Conservation (phyloP, 331 rosid genomes). For the Spiraea crenata region DNA sequence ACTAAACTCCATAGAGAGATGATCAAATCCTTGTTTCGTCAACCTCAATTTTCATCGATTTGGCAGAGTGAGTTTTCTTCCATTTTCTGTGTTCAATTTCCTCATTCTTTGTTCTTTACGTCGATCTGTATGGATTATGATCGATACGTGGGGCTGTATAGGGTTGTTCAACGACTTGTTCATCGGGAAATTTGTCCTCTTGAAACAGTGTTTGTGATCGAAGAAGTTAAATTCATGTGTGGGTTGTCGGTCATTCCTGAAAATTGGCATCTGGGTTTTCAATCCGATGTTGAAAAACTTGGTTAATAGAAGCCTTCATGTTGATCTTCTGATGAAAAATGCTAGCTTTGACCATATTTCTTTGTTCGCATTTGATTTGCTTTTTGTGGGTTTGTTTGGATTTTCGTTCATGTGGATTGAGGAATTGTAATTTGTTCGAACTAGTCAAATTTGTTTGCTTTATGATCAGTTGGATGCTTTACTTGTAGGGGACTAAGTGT, state of each 20-base stretch:
- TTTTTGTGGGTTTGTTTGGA: not conserved
- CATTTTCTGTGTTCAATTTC: not conserved
- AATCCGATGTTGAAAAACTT: not conserved
- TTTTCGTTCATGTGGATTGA: not conserved
- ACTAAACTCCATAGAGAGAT: not conserved
- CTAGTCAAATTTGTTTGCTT: not conserved
- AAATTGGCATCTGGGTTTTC: not conserved
- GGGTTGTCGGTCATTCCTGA: not conserved
- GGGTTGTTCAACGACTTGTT: not conserved
- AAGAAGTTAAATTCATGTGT: not conserved
- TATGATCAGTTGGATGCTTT: not conserved
- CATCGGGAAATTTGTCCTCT: not conserved
- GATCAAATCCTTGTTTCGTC: not conserved
- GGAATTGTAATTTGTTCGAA: not conserved
- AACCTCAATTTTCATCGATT: not conserved
- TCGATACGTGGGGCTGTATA: no score
- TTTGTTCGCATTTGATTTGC: not conserved
- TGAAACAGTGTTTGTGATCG: no score
- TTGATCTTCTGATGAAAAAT: not conserved
- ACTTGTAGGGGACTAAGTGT: slow-evolving; percentile 4
- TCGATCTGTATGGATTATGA: not conserved
- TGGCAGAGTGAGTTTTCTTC: not conserved
- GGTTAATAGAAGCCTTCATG: not conserved
- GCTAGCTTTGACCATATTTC: not conserved
- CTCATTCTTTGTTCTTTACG: not conserved